Conservation (phyloP, 108 stramenopile genomes). For the Cyclotella cryptica region DNA sequence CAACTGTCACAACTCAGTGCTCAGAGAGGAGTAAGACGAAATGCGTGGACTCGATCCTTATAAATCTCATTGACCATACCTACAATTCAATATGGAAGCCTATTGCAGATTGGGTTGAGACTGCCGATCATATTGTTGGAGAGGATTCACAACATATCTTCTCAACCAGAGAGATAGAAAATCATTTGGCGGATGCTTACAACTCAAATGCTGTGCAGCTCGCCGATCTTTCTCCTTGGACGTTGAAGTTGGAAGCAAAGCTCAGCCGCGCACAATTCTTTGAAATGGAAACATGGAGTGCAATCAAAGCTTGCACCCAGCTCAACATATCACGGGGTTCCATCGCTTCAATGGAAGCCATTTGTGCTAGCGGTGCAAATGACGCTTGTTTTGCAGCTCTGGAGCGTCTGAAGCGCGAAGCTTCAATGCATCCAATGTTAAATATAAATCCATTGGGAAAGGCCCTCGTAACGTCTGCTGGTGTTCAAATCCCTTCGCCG, state of each 20-base stretch:
- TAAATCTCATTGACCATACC: constrained; percentile 1
- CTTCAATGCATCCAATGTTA: constrained; percentile 26
- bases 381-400: constrained; percentile 60
- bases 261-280: constrained; percentile 51
- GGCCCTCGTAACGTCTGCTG: constrained; percentile 1
- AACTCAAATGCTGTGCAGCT: constrained; percentile 38
- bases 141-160: constrained; percentile 28
- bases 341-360: constrained; percentile 11
- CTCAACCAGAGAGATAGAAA: constrained; percentile 58
- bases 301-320: constrained; percentile 47
- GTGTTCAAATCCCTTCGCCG: constrained; percentile 20
- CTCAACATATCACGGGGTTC: constrained; percentile 20
- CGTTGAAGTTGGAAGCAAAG: constrained; percentile 43
- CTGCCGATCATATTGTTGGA: constrained; percentile 38
- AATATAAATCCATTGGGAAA: constrained; percentile 70
- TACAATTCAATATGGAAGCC: constrained; percentile 36
- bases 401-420: constrained; percentile 40
- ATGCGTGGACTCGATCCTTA: constrained; percentile 17
- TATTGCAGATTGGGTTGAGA: constrained; percentile 37
- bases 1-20: constrained; percentile 18
- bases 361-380: neutral
- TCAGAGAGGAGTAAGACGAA: neutral
- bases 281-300: constrained; percentile 56
- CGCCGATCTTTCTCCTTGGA: constrained; percentile 54
- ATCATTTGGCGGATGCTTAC: constrained; percentile 32